phyloP scores from a whole-genome alignment of 495 filamentous ascomycete species.

The Neurospora cerealis region DNA sequence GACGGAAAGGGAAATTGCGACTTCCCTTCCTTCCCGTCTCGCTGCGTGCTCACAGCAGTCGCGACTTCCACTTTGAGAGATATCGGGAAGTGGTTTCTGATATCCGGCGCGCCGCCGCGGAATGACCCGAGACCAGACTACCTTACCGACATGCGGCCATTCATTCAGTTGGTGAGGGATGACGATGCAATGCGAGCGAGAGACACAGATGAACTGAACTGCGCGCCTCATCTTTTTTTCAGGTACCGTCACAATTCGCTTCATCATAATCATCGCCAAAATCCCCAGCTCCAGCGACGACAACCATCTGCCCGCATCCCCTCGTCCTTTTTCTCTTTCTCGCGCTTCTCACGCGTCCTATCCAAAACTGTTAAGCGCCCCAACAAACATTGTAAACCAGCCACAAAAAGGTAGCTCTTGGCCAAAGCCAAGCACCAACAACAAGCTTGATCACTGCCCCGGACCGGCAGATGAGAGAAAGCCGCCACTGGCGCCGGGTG shows the following conservation, averaged over 20 bases:
- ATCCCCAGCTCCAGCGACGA: not conserved
- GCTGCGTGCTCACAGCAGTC: not conserved
- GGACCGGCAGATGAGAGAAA: not conserved
- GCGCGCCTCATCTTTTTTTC: not conserved
- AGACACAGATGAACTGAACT: not conserved
- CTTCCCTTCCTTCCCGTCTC: not conserved
- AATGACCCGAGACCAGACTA: not conserved
- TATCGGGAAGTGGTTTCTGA: not conserved
- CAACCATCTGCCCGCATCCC: not conserved
- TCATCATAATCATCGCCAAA: not conserved
- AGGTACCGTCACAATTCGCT: not conserved
- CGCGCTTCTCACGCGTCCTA: not conserved
- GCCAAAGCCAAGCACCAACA: not conserved
- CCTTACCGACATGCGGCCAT: not conserved
- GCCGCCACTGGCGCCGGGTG: not conserved
- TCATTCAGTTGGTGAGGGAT: not conserved
- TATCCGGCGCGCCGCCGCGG: not conserved
- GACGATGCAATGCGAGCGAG: not conserved
- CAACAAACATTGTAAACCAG: not conserved
- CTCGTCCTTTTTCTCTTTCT: not conserved
- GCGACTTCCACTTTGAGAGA: not conserved
- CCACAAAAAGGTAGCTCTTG: not conserved
- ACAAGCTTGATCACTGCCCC: not conserved
- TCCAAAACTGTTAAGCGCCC: not conserved
- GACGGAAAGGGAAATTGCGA: not conserved